These are phyloP conservation scores for Ganoderma meredithae DNA, from an alignment of 1,284 basidiomycete species.

Conservation along the genomic window DNA sequence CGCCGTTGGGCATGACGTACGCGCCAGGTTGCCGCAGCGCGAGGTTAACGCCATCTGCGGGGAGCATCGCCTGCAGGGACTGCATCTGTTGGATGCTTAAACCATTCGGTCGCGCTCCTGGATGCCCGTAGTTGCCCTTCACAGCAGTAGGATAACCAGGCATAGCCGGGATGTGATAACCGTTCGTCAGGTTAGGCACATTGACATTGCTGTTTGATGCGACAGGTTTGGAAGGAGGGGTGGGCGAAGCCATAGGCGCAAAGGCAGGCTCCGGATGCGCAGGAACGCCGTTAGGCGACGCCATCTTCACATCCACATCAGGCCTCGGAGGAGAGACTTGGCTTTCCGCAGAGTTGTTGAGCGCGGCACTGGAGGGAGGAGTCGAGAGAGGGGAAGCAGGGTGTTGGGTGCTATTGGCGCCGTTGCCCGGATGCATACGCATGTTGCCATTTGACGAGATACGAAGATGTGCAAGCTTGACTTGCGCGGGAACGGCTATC, in stretches of 20 bases:
- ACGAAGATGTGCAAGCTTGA: conserved; percentile 64
- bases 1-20: conserved; percentile 44
- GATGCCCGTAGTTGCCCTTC: conserved; percentile 43
- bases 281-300: conserved; percentile 24
- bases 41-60: conserved; percentile 47
- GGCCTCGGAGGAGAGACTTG: conserved; percentile 27
- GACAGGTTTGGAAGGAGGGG: conserved; percentile 52
- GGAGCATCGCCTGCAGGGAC: conserved; percentile 43
- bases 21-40: conserved; percentile 40
- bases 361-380: conserved; percentile 42
- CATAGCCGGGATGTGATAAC: conserved; percentile 53
- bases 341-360: conserved; percentile 32
- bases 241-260: conserved; percentile 34
- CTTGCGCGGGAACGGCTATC: conserved; percentile 55
- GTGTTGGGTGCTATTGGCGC: conserved; percentile 26
- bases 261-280: conserved; percentile 24
- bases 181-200: conserved; percentile 47
- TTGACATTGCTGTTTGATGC: conserved; percentile 44
- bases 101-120: conserved; percentile 42
- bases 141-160: conserved; percentile 46
- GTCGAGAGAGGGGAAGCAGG: conserved; percentile 45
- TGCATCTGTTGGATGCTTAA: conserved; percentile 63
- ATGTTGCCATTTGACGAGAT: conserved; percentile 63
- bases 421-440: conserved; percentile 46
- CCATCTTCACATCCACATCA: conserved; percentile 35